These are phyloP conservation scores for Polygonum aviculare DNA, from an alignment of 148 eudicot species.

Conservation along the genomic window DNA sequence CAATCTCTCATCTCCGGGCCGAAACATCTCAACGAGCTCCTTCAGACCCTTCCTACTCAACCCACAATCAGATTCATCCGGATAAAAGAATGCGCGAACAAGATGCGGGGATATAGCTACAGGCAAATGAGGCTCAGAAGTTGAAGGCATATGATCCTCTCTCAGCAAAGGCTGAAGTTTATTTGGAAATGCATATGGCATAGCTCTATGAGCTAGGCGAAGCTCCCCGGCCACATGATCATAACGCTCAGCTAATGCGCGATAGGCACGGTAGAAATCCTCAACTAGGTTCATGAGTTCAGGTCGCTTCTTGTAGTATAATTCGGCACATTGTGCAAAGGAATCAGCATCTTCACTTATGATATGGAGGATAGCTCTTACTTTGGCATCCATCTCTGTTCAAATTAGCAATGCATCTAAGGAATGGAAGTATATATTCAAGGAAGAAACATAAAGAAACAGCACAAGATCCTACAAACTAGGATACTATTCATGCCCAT, in stretches of 20 bases:
- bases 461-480: too few species aligned
- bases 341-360: constrained; percentile 99
- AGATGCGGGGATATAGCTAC: constrained; percentile 16
- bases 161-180: constrained; percentile 45
- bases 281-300: constrained; percentile 91
- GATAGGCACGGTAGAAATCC: constrained; percentile 91
- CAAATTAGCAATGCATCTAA: background rate
- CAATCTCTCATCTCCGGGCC: constrained; percentile 20
- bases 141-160: constrained; percentile 48
- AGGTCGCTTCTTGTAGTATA: constrained; percentile 96
- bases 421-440: background rate
- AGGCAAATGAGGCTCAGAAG: constrained; percentile 41
- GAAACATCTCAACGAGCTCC: constrained; percentile 60
- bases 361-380: constrained; percentile 85
- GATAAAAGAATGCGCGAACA: constrained; percentile 31
- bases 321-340: constrained; percentile 95
- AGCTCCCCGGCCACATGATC: constrained; percentile 92
- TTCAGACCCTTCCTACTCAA: constrained; percentile 51
- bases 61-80: constrained; percentile 23
- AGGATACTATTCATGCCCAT: too few species aligned
- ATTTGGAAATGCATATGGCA: constrained; percentile 76
- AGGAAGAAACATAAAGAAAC: too few species aligned
- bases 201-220: constrained; percentile 75
- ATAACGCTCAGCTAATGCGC: constrained; percentile 90
- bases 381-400: constrained; percentile 86